Conservation (phyloP, 208 protist genomes). For the Lotmaria passim region DNA sequence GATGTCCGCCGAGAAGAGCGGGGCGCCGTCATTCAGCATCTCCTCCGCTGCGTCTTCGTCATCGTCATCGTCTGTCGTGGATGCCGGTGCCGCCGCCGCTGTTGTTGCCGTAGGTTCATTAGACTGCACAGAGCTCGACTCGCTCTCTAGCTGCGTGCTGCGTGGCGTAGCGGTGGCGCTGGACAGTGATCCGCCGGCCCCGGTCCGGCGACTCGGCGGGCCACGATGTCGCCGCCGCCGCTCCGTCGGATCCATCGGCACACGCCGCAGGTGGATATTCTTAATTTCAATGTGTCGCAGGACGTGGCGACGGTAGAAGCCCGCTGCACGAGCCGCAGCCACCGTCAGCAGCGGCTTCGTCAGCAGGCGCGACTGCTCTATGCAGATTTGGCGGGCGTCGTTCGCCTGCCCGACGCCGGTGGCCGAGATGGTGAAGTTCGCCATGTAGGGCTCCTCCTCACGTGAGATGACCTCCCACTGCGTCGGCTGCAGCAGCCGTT, state of each 20-base stretch:
- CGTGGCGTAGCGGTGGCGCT: slow-evolving; percentile 1
- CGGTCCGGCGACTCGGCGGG: too few relatives aligned
- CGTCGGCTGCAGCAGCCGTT: slow-evolving; percentile 48
- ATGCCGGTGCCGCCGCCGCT: too few relatives aligned
- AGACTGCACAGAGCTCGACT: too few relatives aligned
- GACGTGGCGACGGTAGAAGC: slow-evolving; percentile 33
- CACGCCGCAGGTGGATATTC: slow-evolving; percentile 34
- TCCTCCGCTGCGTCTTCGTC: slow-evolving; percentile 1
- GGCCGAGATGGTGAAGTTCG: slow-evolving; percentile 35
- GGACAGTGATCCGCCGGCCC: background rate
- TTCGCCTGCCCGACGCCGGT: slow-evolving; percentile 16
- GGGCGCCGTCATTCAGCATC: background rate
- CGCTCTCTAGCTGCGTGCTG: slow-evolving; percentile 9
- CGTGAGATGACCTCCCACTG: slow-evolving; percentile 55
- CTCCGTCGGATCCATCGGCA: slow-evolving; percentile 6
- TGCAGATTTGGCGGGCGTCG: slow-evolving; percentile 15
- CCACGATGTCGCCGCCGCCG: background rate
- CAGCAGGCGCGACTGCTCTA: background rate
- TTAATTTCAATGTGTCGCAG: slow-evolving; percentile 31
- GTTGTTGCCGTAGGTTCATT: too few relatives aligned
- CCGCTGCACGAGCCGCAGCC: slow-evolving; percentile 1
- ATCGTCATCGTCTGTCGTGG: slow-evolving; percentile 8
- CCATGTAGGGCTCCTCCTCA: slow-evolving; percentile 37
- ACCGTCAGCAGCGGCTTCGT: background rate
- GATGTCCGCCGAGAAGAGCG: slow-evolving; percentile 27